Evolutionary conservation across 805 yeast species (phyloP).

Genomic region (Candida orba): DNA sequence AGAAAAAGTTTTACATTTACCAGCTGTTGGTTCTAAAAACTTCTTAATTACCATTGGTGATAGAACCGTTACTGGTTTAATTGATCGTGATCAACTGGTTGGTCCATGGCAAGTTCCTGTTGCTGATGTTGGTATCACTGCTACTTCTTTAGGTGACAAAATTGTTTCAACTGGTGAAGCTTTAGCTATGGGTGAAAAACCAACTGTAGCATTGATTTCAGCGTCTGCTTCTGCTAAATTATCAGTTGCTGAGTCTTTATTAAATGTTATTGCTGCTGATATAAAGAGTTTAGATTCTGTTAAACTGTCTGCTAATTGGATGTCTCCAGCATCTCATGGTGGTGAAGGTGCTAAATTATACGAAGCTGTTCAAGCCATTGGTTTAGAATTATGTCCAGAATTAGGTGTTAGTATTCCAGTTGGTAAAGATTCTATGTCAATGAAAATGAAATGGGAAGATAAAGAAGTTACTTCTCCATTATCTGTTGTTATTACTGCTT

Average conservation of each 20-base stretch:
- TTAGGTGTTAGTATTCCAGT: conserved; percentile 92
- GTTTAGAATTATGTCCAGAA: conserved; percentile 88
- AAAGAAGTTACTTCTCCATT: conserved; percentile 95
- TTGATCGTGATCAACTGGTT: conserved; percentile 96
- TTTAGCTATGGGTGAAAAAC: conserved; percentile 95
- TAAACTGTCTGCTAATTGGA: conserved; percentile 96
- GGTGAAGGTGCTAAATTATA: conserved; percentile 95
- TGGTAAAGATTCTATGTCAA: conserved; percentile 98
- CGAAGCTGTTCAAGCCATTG: conserved; percentile 96
- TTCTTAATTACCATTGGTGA: conserved; percentile 98
- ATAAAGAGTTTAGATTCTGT: conserved; percentile 65
- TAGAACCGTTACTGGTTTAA: conserved; percentile 92
- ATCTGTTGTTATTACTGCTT: conserved; percentile 85
- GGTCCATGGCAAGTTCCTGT: conserved; percentile 99
- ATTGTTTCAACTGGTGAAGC: conserved; percentile 88
- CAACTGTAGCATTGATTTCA: conserved; percentile 78
- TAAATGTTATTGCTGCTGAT: conserved; percentile 87
- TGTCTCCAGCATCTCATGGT: conserved; percentile 91
- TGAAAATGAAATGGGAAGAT: conserved; percentile 96
- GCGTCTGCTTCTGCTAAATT: conserved; percentile 91
- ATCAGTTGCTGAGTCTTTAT: conserved; percentile 90
- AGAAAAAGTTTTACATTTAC: conserved; percentile 76
- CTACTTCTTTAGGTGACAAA: conserved; percentile 76
- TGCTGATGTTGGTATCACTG: conserved; percentile 95
- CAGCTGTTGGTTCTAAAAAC: conserved; percentile 91